Percentiles rank a stretch among this genome's conserved stretches.
Conservation (phyloP, 129 eudicot genomes). For the Centaurea solstitialis region DNA sequence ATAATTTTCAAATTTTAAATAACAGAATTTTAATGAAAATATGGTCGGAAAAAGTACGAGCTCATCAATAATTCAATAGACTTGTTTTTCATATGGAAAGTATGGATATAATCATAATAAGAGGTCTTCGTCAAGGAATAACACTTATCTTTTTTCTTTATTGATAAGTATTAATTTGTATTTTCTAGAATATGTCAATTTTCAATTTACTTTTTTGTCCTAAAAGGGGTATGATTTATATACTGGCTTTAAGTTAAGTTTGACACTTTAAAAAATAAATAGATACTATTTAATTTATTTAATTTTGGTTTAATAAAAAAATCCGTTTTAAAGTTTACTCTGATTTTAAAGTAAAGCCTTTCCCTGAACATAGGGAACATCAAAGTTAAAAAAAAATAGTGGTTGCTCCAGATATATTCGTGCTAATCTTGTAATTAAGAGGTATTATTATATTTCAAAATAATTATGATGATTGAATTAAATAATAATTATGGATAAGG, state of each 20-base stretch:
- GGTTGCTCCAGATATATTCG: constrained; percentile 25
- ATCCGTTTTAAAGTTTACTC: not conserved
- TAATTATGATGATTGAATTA: too few species aligned
- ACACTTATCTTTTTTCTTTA: not conserved
- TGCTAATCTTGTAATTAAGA: constrained; percentile 16
- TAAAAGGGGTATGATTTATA: not conserved
- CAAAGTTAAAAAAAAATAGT: not conserved
- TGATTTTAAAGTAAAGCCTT: constrained; percentile 9
- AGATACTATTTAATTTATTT: not conserved
- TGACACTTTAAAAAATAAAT: constrained; percentile 2
- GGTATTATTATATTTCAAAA: not conserved
- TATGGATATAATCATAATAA: not conserved
- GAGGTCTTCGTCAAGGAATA: not conserved
- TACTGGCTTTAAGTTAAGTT: not conserved
- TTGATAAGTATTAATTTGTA: not conserved
- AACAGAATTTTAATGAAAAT: not conserved
- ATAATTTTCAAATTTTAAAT: not conserved
- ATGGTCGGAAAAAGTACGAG: not conserved
- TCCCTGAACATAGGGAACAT: constrained; percentile 26
- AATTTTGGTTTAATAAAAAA: not conserved
- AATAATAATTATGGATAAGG: too few species aligned
- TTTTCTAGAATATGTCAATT: not conserved
- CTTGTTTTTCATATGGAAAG: not conserved
- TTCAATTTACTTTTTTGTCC: not conserved
- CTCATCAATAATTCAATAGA: not conserved